phyloP scores from a whole-genome alignment of 2,329 filamentous ascomycete species.

The Dendrostoma leiphaemia region DNA sequence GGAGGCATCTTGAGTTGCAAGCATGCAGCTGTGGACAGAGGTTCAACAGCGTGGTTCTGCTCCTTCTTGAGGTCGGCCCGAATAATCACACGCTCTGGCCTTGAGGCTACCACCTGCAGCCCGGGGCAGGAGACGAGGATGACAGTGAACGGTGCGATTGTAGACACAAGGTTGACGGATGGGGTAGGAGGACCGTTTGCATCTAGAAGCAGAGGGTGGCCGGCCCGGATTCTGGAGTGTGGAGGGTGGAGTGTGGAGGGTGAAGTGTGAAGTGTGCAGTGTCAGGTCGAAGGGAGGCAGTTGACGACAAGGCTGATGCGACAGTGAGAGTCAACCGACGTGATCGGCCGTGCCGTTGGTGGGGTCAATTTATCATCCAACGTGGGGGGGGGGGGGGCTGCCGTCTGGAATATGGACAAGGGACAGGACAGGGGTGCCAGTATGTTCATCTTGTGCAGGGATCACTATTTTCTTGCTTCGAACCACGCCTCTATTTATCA shows the following conservation, averaged over 20 bases:
- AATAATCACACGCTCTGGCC: conserved; percentile 10
- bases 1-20: conserved; percentile 16
- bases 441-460: no score
- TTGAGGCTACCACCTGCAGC: not conserved
- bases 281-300: not conserved
- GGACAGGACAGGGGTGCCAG: not conserved
- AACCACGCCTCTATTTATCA: no score
- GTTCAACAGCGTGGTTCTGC: not conserved
- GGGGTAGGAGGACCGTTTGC: not conserved
- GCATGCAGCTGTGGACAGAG: not conserved
- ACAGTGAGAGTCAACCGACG: not conserved
- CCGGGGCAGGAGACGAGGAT: not conserved
- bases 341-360: not conserved
- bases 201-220: no score
- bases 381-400: conserved; percentile 2
- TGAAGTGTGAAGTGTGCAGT: not conserved
- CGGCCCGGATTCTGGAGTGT: no score
- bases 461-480: no score
- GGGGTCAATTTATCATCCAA: not conserved
- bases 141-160: no score
- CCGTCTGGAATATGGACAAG: no score
- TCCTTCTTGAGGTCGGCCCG: conserved; percentile 10
- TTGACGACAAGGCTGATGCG: conserved; percentile 10
- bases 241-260: not conserved
- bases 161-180: not conserved